Conservation (phyloP, 2,329 filamentous ascomycete genomes). For the Colletotrichum sublineola region DNA sequence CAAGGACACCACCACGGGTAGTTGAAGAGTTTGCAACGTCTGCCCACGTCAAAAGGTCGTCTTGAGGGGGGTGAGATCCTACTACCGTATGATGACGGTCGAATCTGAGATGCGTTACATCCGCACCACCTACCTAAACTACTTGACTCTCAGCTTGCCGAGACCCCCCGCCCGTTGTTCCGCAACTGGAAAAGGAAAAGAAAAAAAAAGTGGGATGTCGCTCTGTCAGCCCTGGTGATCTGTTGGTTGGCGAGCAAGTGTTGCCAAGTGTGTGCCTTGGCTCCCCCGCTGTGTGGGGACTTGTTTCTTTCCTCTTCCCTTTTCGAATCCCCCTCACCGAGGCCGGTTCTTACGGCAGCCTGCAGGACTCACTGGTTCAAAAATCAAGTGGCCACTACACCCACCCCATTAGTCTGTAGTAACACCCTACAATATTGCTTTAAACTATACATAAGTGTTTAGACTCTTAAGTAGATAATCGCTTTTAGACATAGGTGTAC, state of each 20-base stretch:
- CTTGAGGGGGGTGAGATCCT: not conserved
- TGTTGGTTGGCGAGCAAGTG: conserved; percentile 10
- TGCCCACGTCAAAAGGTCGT: conserved; percentile 21
- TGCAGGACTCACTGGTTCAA: too few species aligned
- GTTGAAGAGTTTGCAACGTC: not conserved
- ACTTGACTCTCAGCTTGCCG: conserved; percentile 31
- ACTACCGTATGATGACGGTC: not conserved
- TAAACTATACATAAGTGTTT: too few species aligned
- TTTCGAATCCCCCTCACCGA: conserved; percentile 29
- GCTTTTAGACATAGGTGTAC: too few species aligned
- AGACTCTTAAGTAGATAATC: too few species aligned
- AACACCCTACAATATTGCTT: too few species aligned
- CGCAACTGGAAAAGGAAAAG: conserved; percentile 3
- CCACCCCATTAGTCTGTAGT: too few species aligned
- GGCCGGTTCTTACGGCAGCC: conserved; percentile 35
- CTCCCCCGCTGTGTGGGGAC: not conserved
- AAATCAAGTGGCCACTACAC: too few species aligned
- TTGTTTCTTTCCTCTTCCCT: not conserved
- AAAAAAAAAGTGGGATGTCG: not conserved
- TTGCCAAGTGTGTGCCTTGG: conserved; percentile 12
- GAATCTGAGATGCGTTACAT: conserved; percentile 9
- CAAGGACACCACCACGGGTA: conserved; percentile 18
- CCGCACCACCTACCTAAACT: not conserved
- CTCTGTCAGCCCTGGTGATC: conserved; percentile 4
- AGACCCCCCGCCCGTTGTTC: conserved; percentile 12